Percentiles rank a stretch among this genome's conserved stretches.
phyloP scores from a whole-genome alignment of 2,329 filamentous ascomycete species.

The Ceratocystis destructans region DNA sequence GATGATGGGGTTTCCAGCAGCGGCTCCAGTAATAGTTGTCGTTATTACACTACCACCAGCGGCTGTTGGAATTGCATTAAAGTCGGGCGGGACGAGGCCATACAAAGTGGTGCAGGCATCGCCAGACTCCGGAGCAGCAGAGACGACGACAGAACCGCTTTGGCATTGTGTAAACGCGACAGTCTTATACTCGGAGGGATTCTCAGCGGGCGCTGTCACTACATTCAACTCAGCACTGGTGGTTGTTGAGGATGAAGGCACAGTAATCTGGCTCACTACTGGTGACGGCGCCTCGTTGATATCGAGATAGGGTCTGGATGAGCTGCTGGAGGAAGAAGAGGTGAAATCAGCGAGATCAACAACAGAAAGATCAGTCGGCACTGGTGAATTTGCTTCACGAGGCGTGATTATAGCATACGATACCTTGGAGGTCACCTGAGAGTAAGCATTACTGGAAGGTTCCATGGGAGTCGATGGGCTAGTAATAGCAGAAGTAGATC shows the following conservation, averaged over 20 bases:
- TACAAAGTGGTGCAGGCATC: constrained; percentile 9
- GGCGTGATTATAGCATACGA: constrained; percentile 5
- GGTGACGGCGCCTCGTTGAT: constrained; percentile 10
- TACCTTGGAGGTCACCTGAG: neutral
- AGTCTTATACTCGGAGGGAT: constrained; percentile 14
- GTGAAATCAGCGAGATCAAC: constrained; percentile 14
- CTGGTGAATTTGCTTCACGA: neutral
- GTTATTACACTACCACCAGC: constrained; percentile 8
- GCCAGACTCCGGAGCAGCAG: neutral
- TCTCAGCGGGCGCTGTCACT: constrained; percentile 9
- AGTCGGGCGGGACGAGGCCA: constrained; percentile 13
- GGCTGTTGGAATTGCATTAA: constrained; percentile 8
- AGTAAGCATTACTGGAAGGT: neutral
- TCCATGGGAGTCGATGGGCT: neutral
- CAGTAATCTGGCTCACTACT: neutral
- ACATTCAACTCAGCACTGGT: neutral
- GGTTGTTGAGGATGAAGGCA: constrained; percentile 2
- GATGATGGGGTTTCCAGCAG: constrained; percentile 13
- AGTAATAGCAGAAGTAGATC: neutral
- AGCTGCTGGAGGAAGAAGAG: neutral
- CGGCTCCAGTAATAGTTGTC: constrained; percentile 11
- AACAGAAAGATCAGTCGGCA: constrained; percentile 11
- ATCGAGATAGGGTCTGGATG: constrained; percentile 2
- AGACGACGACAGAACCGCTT: neutral
- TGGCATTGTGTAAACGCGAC: constrained; percentile 16